Base-by-base conservation (phyloP, 2,329 filamentous ascomycete genomes). In the Neonectria faginata region DNA sequence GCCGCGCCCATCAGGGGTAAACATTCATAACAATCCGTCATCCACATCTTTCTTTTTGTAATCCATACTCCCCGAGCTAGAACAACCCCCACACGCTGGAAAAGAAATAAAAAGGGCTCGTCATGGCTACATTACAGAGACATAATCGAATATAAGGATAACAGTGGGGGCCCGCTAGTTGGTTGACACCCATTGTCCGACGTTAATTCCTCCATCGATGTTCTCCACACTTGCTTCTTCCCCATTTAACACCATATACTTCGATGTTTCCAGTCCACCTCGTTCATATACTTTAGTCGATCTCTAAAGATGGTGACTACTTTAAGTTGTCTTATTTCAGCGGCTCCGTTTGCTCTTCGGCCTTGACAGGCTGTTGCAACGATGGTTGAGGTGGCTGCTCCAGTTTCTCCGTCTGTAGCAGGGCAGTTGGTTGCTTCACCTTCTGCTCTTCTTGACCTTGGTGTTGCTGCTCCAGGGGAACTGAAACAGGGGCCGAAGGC, bases 71-170 rank as follows among this genome's bases (percentile, higher is more conserved):
- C 71, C 65, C 64, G 61, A 64, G 54, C 62, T 62, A 56, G 44
- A 67, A 68, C 56, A 44, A 22, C 62, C 55, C 66, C 65, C 62
- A 62, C 68, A 68, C 70, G 67, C 70, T 71, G 29, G 44, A 66
- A 69, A 50, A 57, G 51, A 61, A 44, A 36, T 55, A 60, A 67
- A 69, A 59, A 67, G 67, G 60, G 33, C 63, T 65, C 56, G 25
- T 50, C 66, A 56, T 45, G 57, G 57, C 61, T 67, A 69, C 64
- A 74, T 71, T 74, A 71, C 70, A 74, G 67, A 64, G 53, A 67
- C 54, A 63, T 71, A 70, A 73, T 68, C 56, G 63, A 67, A 67
- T 67, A 62, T 67, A 70, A 70, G 57, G 58, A 62, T 64, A 53
- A 54, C 31, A 52, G 22, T 57, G 52, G 62, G 39, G 57, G 41